Conservation (phyloP, 441 rosid species). For the Gossypium schwendimanii region DNA sequence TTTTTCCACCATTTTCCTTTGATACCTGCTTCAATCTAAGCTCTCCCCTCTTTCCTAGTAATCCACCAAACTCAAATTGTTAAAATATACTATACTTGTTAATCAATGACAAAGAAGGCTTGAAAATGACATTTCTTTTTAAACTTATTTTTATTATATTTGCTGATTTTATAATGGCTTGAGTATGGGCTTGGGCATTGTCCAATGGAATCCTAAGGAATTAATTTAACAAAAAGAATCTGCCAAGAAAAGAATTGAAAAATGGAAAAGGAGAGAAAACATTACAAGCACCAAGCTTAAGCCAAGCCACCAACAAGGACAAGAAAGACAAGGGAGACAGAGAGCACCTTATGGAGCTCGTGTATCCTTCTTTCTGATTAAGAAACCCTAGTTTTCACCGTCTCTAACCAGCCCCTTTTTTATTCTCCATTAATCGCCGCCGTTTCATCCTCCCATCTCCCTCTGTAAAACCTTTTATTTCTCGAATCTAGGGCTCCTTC, state of each 20-base stretch:
- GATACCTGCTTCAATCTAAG: not conserved
- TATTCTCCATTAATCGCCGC: not conserved
- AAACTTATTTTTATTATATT: not conserved
- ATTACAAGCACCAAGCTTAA: not conserved
- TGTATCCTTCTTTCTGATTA: conserved; percentile 18
- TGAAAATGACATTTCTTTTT: not conserved
- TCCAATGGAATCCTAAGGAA: not conserved
- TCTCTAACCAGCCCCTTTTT: not conserved
- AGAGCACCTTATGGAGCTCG: conserved; percentile 23
- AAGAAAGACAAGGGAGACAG: conserved; percentile 19
- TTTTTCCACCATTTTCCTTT: conserved; percentile 5
- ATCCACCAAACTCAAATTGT: not conserved
- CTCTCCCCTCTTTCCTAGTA: not conserved
- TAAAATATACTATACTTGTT: not conserved
- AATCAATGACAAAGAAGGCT: not conserved
- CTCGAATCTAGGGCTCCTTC: conserved; percentile 12
- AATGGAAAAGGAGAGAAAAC: not conserved
- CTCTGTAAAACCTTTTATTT: conserved; percentile 2
- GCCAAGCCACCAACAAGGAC: not conserved
- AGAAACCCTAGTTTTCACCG: conserved; percentile 41
- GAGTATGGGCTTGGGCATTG: not conserved
- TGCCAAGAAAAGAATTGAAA: not conserved
- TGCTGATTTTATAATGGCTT: not conserved
- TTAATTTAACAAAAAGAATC: not conserved
- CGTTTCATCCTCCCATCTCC: not conserved